phyloP scores from a whole-genome alignment of 306 rosid genomes.

The Dalbergia oliveri region DNA sequence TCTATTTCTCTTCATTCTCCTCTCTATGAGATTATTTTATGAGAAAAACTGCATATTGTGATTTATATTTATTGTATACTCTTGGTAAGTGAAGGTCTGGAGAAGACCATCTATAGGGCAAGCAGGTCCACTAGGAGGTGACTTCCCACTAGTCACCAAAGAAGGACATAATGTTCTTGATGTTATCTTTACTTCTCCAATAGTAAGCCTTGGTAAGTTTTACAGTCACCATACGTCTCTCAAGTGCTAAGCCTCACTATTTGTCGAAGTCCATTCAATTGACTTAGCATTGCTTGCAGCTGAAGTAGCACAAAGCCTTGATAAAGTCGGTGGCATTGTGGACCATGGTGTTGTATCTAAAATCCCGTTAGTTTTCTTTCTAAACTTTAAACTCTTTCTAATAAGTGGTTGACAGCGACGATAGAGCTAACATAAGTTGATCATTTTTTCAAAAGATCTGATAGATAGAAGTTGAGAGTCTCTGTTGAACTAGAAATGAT shows the following conservation, averaged over 20 bases:
- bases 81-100: slow-evolving; percentile 73
- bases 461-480: neutral
- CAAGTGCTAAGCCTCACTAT: slow-evolving; percentile 27
- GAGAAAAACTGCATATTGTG: neutral
- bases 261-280: slow-evolving; percentile 20
- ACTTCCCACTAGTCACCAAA: slow-evolving; percentile 75
- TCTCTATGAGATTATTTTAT: slow-evolving; percentile 6
- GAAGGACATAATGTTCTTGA: slow-evolving; percentile 89
- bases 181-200: slow-evolving; percentile 91
- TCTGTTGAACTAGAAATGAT: slow-evolving; percentile 23
- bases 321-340: slow-evolving; percentile 70
- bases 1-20: neutral
- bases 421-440: slow-evolving; percentile 5
- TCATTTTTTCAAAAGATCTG: slow-evolving; percentile 10
- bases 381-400: slow-evolving; percentile 32
- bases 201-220: slow-evolving; percentile 72
- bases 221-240: slow-evolving; percentile 12
- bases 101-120: slow-evolving; percentile 81
- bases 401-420: slow-evolving; percentile 13
- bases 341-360: slow-evolving; percentile 81
- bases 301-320: slow-evolving; percentile 71
- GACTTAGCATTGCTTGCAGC: slow-evolving; percentile 58
- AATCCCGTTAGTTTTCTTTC: slow-evolving; percentile 73
- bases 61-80: slow-evolving; percentile 22
- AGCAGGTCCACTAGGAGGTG: slow-evolving; percentile 84